Conservation (phyloP, 1,139 yeast species). For the Kurtzmaniella quercitrusa region DNA sequence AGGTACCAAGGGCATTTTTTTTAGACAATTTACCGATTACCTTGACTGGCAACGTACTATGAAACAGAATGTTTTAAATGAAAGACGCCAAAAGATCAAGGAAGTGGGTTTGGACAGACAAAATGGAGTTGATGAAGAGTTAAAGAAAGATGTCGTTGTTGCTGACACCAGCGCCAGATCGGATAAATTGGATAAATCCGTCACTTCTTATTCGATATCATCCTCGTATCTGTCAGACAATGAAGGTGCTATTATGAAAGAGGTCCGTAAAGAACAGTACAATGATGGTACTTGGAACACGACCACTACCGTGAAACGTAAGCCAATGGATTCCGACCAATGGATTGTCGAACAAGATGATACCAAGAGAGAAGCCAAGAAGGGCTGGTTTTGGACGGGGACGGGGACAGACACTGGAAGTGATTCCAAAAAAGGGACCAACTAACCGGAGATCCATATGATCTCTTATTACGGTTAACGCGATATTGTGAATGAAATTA, state of each 20-base stretch:
- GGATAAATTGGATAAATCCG: conserved; percentile 18
- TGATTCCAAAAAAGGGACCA: background rate
- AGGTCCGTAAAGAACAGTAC: conserved; percentile 49
- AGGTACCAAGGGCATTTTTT: conserved; percentile 40
- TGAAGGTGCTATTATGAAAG: conserved; percentile 55
- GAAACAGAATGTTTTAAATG: conserved; percentile 36
- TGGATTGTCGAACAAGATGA: conserved; percentile 28
- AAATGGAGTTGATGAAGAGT: background rate
- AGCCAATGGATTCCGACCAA: conserved; percentile 29
- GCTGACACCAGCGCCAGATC: conserved; percentile 31
- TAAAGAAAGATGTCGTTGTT: conserved; percentile 11
- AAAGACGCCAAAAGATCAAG: conserved; percentile 18
- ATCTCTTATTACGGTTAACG: no score
- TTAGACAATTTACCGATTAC: conserved; percentile 59
- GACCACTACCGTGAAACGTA: conserved; percentile 34
- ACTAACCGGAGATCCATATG: background rate
- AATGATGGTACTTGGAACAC: conserved; percentile 60
- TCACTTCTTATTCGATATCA: conserved; percentile 49
- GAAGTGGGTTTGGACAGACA: background rate
- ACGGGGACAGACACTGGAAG: no score
- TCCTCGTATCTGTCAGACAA: conserved; percentile 43
- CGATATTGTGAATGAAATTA: background rate
- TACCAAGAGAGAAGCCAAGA: conserved; percentile 2
- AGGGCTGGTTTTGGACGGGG: conserved; percentile 19
- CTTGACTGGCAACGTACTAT: conserved; percentile 65